phyloP scores from a whole-genome alignment of 306 rosid species.

The Pyrus communis region DNA sequence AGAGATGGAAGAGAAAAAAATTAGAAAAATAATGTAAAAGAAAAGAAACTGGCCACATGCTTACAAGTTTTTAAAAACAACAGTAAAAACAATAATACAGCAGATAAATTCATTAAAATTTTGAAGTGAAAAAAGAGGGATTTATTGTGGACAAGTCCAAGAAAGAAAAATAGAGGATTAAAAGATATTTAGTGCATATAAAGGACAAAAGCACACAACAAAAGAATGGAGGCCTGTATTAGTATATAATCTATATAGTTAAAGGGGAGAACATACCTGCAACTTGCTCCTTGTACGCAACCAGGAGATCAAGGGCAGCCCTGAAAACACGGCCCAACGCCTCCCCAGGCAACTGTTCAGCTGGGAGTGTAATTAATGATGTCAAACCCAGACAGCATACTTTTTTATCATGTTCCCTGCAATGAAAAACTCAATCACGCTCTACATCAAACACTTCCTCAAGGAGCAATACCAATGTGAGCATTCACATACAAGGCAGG shows the following conservation, averaged over 20 bases:
- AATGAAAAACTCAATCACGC: conserved; percentile 10
- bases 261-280: conserved; percentile 46
- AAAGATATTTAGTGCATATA: background rate
- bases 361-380: conserved; percentile 70
- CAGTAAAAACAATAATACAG: background rate
- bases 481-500: background rate
- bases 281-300: conserved; percentile 90
- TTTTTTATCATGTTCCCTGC: conserved; percentile 91
- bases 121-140: background rate
- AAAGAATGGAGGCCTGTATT: background rate
- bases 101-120: background rate
- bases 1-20: background rate
- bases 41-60: background rate
- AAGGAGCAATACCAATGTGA: background rate
- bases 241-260: background rate
- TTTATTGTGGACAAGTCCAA: background rate
- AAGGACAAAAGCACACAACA: background rate
- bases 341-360: conserved; percentile 66
- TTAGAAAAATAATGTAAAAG: background rate
- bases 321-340: conserved; percentile 86
- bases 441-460: conserved; percentile 2
- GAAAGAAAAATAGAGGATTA: background rate
- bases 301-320: conserved; percentile 80
- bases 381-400: conserved; percentile 94
- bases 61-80: background rate